Base-by-base conservation (phyloP, 2,329 filamentous ascomycete genomes). In the Aspergillus oerlinghausenensis region DNA sequence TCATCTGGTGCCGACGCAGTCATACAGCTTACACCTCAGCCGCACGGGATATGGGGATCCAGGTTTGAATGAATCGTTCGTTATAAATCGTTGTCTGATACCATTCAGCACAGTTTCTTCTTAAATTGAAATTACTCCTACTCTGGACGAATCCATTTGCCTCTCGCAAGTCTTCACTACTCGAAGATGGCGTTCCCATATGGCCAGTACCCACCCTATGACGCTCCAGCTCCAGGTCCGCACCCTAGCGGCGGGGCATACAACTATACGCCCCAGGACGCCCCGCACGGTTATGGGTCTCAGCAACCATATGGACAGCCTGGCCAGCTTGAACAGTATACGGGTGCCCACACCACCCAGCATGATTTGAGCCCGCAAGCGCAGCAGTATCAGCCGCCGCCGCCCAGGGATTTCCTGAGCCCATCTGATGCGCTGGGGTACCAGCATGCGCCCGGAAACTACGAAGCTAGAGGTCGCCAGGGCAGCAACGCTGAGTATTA, bases 141-240 rank as follows among this genome's bases (percentile, higher is more conserved):
- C 43, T 25, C 21, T 23, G 5, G 10, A 47, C 19, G 14, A 17
- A 38, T 6, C 32, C 32, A 38, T 47, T 47, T 23, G 43, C 14
- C 21, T 25, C 40, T 47, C 21, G 19, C 19, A 47, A 23, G 10
- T 11, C 21, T 17, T 43, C n/a, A 21, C 10, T 9, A 17, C 21
- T n/a, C 9, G 61, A 70, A 40, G 56, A 83, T 83, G 81, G 82
- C 80, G 17, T 79, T 79, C 57, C 79, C 79, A 40, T 82, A 82
- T 73, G 75, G 80, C 60, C 73, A 77, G 45, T 67, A 75, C 38
- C 54, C 61, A 47, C 58, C 62, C 52, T 66, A 67, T 55, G 52
- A 65, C 55, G 56, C 68, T 52, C 59, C 69, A 48, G 66, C 62
- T 10, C 65, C 63, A 8, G 62, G 10, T 29, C 28, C 10, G 10